A percentile compares a stretch with the other conserved stretches of the same genome.
Conservation (phyloP, 257 asterid species). For the Solanum etuberosum region DNA sequence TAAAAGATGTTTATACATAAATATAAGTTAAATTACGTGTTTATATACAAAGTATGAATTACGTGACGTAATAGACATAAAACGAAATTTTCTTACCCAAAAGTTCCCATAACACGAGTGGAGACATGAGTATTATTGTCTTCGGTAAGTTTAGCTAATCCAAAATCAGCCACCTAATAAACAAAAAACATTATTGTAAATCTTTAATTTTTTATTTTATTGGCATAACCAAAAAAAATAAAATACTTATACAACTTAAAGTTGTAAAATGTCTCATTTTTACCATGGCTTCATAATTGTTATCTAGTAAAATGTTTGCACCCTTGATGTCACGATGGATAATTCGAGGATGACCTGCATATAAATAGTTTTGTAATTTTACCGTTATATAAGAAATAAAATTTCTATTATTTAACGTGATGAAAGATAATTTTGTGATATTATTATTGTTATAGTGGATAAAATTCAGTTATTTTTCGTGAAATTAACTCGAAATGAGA, state of each 20-base stretch:
- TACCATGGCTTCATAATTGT: constrained; percentile 44
- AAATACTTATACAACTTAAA: not conserved
- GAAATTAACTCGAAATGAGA: not conserved
- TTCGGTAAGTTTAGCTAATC: constrained; percentile 78
- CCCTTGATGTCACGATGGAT: constrained; percentile 46
- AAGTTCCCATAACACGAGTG: constrained; percentile 95
- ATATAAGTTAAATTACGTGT: too few relatives aligned
- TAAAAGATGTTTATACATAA: not conserved
- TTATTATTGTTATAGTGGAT: not conserved
- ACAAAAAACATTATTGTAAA: not conserved
- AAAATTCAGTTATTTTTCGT: not conserved
- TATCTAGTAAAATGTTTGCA: constrained; percentile 37
- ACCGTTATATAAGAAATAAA: too few relatives aligned
- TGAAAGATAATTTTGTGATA: not conserved
- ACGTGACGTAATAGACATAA: too few relatives aligned
- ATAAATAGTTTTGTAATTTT: not conserved
- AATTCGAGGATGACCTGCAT: constrained; percentile 40
- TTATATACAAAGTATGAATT: too few relatives aligned
- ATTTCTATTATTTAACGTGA: not conserved
- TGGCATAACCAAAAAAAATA: not conserved
- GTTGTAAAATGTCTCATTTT: not conserved
- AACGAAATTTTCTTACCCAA: constrained; percentile 34
- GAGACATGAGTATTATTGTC: constrained; percentile 80
- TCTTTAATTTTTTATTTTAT: not conserved
- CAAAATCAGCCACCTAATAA: constrained; percentile 85